phyloP scores from a whole-genome alignment of 352 stramenopile genomes.

The Pythium scleroteichum region DNA sequence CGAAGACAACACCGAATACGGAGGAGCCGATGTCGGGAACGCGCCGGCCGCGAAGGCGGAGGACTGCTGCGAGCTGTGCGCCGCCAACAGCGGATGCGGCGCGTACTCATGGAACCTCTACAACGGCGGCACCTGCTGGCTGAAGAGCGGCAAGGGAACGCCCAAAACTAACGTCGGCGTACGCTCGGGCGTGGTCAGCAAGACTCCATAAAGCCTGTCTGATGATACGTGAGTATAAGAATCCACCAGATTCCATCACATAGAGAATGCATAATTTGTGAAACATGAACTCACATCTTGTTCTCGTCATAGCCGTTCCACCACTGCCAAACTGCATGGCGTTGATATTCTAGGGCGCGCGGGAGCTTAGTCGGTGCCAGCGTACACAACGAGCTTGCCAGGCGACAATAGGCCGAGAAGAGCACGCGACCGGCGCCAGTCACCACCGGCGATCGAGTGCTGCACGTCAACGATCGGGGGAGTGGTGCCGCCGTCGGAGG shows the following conservation, averaged over 20 bases:
- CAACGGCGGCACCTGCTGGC: not conserved
- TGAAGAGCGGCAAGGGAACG: not conserved
- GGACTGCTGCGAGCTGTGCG: slow-evolving; percentile 1
- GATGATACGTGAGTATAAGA: no score
- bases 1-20: not conserved
- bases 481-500: no score
- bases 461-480: slow-evolving; percentile 23
- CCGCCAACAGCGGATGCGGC: not conserved
- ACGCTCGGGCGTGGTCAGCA: not conserved
- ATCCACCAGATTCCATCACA: no score
- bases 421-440: slow-evolving; percentile 2
- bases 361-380: not conserved
- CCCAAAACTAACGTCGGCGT: not conserved
- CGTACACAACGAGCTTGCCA: slow-evolving; percentile 14
- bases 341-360: no score
- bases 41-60: not conserved
- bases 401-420: slow-evolving; percentile 18
- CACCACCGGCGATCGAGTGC: slow-evolving; percentile 7
- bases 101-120: not conserved
- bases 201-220: not conserved
- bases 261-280: no score
- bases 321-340: no score
- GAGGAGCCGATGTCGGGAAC: not conserved
- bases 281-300: no score
- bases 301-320: no score